Percentiles rank a stretch among this genome's conserved stretches.
These are phyloP conservation scores for Thielaviopsis musarum DNA, from an alignment of 2,329 filamentous ascomycete species.

Conservation along the genomic window DNA sequence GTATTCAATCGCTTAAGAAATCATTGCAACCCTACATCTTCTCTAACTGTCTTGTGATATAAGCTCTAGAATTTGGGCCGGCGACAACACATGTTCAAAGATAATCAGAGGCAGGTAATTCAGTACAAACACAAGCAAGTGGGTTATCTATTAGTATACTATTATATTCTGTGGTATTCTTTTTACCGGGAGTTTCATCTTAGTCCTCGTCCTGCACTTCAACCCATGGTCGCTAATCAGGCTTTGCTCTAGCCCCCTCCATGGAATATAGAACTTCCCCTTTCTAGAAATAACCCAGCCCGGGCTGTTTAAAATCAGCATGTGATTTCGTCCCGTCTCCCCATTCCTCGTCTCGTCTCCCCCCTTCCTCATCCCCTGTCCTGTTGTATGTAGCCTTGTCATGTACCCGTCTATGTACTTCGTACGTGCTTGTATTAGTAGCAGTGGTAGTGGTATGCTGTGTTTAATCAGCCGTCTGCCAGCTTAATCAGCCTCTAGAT, in stretches of 20 bases:
- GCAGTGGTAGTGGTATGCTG: background rate
- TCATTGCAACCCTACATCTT: background rate
- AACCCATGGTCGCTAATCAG: background rate
- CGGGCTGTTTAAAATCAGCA: background rate
- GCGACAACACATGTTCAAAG: too few species aligned
- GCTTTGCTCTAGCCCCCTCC: background rate
- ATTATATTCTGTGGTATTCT: background rate
- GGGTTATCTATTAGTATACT: background rate
- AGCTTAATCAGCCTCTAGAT: background rate
- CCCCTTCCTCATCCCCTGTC: background rate
- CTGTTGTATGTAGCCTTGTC: background rate
- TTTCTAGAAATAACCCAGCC: background rate
- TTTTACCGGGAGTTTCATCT: background rate
- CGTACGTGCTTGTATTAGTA: background rate
- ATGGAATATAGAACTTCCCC: background rate
- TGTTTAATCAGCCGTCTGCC: background rate
- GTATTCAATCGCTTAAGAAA: background rate
- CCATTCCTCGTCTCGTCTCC: background rate
- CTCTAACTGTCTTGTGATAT: too few species aligned
- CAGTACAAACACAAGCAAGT: too few species aligned
- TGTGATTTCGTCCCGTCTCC: background rate
- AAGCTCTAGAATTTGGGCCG: too few species aligned
- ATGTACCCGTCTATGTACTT: background rate
- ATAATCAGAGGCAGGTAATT: too few species aligned
- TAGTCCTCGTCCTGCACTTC: background rate